Evolutionary conservation across 139 green algal species (phyloP), one percentile per base, ranked within the genome.

Genomic region (Eudorina sp.): DNA sequence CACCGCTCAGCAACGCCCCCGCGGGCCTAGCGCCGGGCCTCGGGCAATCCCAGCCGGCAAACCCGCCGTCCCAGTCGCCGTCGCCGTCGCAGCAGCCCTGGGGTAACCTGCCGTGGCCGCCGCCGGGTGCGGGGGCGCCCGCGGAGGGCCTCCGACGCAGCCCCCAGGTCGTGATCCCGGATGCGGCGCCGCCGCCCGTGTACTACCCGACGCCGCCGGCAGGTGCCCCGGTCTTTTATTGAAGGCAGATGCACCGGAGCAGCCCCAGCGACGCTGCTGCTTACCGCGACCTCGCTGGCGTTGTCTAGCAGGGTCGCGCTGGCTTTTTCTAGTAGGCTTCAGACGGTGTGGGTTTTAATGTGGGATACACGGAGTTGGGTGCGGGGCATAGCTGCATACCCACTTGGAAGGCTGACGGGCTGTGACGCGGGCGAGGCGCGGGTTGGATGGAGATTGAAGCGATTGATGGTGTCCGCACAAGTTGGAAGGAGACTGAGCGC

Each of bases 161-260:
- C 25, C 38, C 3, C 4, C 29, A 19, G 41, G 43, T 86, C 4
- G 21, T 66, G 43, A 38, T 86, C 21, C 80, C 80, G 1, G n/a
- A 29, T 3, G 4, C 46, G 43, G 41, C 45, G 58, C 80, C 80
- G 4, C 60, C 41, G 1, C 18, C 80, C 0, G 62, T 55, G 2
- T 76, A 77, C n/a, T 86, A 86, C 80, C 80, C 80, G n/a, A 64
- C 43, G 19, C n/a, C 62, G 21, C 80, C 43, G 51, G n/a, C 62
- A 0, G 80, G 80, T 0, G 80, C 80, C 14, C 60, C 60, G 7
- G 80, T 86, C 14, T 86, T 66, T n/a, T 86, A 41, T 53, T 84
- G 40, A 79, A 29, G 36, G 13, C 29, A 13, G 68, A 38, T 48
- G n/a, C n/a, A n/a, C n/a, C n/a, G n/a, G n/a, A n/a, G n/a, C n/a